Conservation (phyloP, 768 basidiomycete species). For the Amanita exitialis region DNA sequence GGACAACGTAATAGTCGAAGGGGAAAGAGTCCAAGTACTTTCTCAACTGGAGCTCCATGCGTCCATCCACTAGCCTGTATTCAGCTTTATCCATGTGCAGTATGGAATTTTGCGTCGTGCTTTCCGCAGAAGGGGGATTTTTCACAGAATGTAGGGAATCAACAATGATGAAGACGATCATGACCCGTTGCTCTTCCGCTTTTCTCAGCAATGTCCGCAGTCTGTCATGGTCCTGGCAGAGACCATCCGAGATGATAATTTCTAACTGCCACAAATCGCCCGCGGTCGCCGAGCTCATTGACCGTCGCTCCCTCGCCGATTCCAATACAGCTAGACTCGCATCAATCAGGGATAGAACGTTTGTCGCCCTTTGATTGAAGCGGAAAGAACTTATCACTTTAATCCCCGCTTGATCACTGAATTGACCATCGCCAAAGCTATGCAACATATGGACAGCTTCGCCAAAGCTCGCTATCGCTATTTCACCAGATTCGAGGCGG, state of each 20-base stretch:
- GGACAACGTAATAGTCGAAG: conserved; percentile 94
- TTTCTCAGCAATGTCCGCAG: conserved; percentile 71
- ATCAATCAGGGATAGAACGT: conserved; percentile 77
- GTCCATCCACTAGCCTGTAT: conserved; percentile 71
- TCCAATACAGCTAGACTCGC: conserved; percentile 66
- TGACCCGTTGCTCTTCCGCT: conserved; percentile 83
- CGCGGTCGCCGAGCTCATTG: conserved; percentile 50
- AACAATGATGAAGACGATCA: conserved; percentile 94
- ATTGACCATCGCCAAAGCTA: conserved; percentile 71
- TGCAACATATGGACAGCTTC: conserved; percentile 82
- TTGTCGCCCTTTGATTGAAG: conserved; percentile 85
- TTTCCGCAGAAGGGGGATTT: conserved; percentile 12
- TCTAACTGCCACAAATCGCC: conserved; percentile 94
- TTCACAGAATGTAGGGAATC: conserved; percentile 63
- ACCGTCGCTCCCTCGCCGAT: conserved; percentile 60
- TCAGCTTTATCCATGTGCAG: conserved; percentile 88
- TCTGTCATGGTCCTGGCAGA: conserved; percentile 90
- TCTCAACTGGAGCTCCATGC: conserved; percentile 79
- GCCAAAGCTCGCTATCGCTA: conserved; percentile 88
- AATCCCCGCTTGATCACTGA: conserved; percentile 72
- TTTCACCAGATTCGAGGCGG: conserved; percentile 91
- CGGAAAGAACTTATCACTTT: conserved; percentile 77
- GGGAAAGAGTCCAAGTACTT: conserved; percentile 95
- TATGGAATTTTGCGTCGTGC: conserved; percentile 58
- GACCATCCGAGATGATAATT: conserved; percentile 98